Evolutionary conservation across 495 filamentous ascomycete genomes (phyloP).

Genomic region (Neurospora hispaniola): DNA sequence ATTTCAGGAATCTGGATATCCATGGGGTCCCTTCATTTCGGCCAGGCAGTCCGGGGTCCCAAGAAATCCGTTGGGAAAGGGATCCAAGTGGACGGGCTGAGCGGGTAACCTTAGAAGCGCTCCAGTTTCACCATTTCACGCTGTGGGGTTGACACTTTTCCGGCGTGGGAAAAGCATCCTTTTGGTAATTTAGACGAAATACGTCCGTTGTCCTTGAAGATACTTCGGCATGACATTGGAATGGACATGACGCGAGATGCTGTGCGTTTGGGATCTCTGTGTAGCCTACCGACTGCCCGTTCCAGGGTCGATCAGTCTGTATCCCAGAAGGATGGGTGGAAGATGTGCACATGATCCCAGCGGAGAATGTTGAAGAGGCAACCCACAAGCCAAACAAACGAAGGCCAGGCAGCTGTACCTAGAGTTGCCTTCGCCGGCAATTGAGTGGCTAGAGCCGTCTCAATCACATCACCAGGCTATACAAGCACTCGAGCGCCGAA

Average conservation of each 20-base stretch:
- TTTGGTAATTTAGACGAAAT: background rate
- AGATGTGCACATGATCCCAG: background rate
- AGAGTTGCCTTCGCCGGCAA: background rate
- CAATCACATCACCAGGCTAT: background rate
- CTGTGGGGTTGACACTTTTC: background rate
- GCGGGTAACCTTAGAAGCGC: background rate
- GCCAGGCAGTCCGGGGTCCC: background rate
- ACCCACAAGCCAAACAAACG: background rate
- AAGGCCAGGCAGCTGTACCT: background rate
- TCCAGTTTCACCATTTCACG: background rate
- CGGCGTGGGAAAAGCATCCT: background rate
- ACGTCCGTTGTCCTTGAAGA: background rate
- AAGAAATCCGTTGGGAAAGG: background rate
- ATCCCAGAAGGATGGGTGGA: background rate
- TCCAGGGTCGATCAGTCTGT: background rate
- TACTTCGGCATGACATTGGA: background rate
- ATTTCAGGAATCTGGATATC: background rate
- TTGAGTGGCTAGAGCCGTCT: background rate
- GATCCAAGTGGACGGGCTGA: background rate
- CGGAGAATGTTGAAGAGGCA: background rate
- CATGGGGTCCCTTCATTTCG: background rate
- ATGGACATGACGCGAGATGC: background rate
- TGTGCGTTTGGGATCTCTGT: background rate
- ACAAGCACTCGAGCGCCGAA: background rate
- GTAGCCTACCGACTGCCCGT: background rate